These are phyloP conservation scores for Dictyostelium citrinum DNA, from an alignment of 78 protist species.

Conservation along the genomic window DNA sequence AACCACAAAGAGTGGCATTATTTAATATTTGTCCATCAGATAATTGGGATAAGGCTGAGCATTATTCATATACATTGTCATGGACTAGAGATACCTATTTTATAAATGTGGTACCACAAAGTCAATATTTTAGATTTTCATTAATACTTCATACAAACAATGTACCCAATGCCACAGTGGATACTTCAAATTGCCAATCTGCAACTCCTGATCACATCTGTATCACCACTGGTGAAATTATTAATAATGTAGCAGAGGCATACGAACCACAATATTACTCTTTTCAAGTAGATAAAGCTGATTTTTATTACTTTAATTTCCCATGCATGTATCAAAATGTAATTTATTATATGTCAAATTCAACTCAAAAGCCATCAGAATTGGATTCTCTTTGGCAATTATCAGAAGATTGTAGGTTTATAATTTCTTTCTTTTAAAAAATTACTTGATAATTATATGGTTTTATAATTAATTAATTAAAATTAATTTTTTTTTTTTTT, in stretches of 20 bases:
- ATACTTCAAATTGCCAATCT: neutral
- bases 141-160: neutral
- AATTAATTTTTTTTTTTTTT: neutral
- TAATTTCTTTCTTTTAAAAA: neutral
- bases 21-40: slow-evolving; percentile 48
- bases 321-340: slow-evolving; percentile 1
- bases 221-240: slow-evolving; percentile 9
- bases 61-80: neutral
- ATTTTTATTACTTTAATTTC: neutral
- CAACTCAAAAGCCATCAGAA: neutral
- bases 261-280: neutral
- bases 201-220: neutral
- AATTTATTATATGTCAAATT: neutral
- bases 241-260: neutral
- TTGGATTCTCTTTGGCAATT: neutral
- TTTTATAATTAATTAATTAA: neutral
- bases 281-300: neutral
- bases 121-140: neutral
- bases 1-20: neutral
- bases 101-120: slow-evolving; percentile 1
- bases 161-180: neutral
- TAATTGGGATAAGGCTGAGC: neutral
- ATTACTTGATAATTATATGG: too few relatives aligned
- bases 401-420: slow-evolving; percentile 13
- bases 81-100: slow-evolving; percentile 63